phyloP scores from a whole-genome alignment of 2,329 filamentous ascomycete genomes.

The Tolypocladium nubicola region DNA sequence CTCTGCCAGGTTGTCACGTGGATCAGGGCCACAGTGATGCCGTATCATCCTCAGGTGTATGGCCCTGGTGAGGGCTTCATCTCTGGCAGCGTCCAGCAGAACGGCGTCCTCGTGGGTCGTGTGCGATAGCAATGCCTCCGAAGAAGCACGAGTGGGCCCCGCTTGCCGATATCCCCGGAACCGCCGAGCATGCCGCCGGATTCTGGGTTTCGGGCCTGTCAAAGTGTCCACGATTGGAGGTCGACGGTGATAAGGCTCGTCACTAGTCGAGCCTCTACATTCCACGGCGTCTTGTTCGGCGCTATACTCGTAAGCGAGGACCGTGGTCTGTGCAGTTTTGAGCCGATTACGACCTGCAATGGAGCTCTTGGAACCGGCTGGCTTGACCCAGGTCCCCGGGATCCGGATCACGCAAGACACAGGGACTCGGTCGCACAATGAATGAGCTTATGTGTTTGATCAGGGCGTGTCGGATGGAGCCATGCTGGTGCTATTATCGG shows the following conservation, averaged over 20 bases:
- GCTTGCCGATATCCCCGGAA: slow-evolving; percentile 1
- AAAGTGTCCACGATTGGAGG: not conserved
- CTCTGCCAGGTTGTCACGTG: not conserved
- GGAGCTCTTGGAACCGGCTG: not conserved
- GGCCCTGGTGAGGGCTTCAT: not conserved
- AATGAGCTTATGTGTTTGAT: not conserved
- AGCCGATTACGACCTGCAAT: not conserved
- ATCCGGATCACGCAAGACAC: not conserved
- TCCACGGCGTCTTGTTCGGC: not conserved
- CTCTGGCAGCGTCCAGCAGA: not conserved
- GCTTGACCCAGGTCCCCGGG: not conserved
- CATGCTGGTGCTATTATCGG: not conserved
- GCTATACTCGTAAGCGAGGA: not conserved
- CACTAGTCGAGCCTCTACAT: not conserved
- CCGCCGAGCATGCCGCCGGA: slow-evolving; percentile 5
- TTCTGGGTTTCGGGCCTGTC: not conserved
- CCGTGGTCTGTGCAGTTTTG: not conserved
- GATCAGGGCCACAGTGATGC: not conserved
- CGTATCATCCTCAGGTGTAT: not conserved
- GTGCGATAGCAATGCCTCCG: not conserved
- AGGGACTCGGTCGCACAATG: not conserved
- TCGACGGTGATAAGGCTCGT: not conserved
- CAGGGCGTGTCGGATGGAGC: not conserved
- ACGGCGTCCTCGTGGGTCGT: not conserved
- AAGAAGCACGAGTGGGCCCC: not conserved